Evolutionary conservation across 164 flowering plant species (phyloP), one percentile per base, ranked within the genome.

Genomic region (Protea cynaroides): DNA sequence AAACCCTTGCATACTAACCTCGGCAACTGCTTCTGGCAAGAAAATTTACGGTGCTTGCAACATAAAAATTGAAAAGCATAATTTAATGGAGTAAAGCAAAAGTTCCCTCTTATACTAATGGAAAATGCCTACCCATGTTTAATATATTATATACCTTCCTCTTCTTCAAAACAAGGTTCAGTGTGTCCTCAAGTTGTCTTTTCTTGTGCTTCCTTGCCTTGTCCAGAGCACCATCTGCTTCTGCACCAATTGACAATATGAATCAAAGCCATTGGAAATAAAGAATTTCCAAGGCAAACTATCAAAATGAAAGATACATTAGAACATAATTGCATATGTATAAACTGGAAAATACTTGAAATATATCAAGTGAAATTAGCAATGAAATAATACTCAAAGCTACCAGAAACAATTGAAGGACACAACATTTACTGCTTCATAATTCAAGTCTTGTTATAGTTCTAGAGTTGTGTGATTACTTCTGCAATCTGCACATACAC

Each of bases 191-290:
- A 71, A 94, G 95, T 71, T 94, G 98, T 65, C 97, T 82, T 78
- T 94, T 94, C 77, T 91, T 91, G 81, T 94, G 98, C 72, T 94
- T 94, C 74, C 98, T 86, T 56, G 98, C 97, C 84, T 94, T 94
- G 75, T 94, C 98, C 60, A 94, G 68, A 67, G 98, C 97, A 76
- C 98, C 98, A 76, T 94, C 98, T 51, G 96, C 97, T 81, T 94
- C 96, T 94, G 88, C 78, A 81, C 22, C 59, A 65, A 69, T 56
- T 50, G 56, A 69, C 14, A 37, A 67, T 21, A 22, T 24, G 47
- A 12, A 53, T 34, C 22, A 10, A 36, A 15, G 44, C 56, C 37
- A 23, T 29, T 34, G n/a, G 62, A 54, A 5, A 53, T 37, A 15
- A 51, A 14, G 9, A 63, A 6, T 47, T 5, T 21, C 50, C 23